Base-by-base conservation (phyloP, 805 yeast species). In the Schwanniomyces vanrijiae region DNA sequence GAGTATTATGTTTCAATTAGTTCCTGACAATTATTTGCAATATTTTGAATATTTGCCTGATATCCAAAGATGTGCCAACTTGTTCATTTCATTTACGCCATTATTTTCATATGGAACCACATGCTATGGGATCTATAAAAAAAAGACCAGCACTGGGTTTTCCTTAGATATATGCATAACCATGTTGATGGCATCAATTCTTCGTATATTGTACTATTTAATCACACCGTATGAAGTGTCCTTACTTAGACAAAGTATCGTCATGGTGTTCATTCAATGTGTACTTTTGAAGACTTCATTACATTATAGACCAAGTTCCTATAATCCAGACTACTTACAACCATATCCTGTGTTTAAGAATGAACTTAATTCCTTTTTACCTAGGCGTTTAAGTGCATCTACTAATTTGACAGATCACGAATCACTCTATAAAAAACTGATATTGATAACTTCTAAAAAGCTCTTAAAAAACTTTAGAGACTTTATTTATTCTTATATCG, bases 121-220 rank as follows among this genome's bases (percentile, higher is more conserved):
- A 0, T 79, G 90, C 29, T 71, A 81, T 40, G 75, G 86, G 52
- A 90, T 90, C 11, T 77, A 82, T 56, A 71, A 76, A 40, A 77
- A 80, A 28, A 71, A 83, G 60, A 77, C 90, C 0, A 79, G 92
- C 1, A 73, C 80, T 19, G 97, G 97, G 19, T 90, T 90, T 60
- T 86, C 96, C 4, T 73, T 90, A n/a, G 97, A 91, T 65, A 88
- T 91, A 9, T 91, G 97, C 66, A 91, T 90, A 5, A 88, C 96
- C 5, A 90, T 91, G 96, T 62, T 90, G 51, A 74, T 89, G 52
- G 84, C 96, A 0, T 79, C 90, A 37, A 79, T 83, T 4, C 67
- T 90, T 40, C 74, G 95, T 53, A 83, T 90, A 22, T 81, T 82
- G 46, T 90, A 88, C 69, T 91, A 86, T 69, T 64, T 86, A 51